A percentile compares a stretch with the other conserved stretches of the same genome.
phyloP scores from a whole-genome alignment of 805 yeast species.

The Candida glaebosa region DNA sequence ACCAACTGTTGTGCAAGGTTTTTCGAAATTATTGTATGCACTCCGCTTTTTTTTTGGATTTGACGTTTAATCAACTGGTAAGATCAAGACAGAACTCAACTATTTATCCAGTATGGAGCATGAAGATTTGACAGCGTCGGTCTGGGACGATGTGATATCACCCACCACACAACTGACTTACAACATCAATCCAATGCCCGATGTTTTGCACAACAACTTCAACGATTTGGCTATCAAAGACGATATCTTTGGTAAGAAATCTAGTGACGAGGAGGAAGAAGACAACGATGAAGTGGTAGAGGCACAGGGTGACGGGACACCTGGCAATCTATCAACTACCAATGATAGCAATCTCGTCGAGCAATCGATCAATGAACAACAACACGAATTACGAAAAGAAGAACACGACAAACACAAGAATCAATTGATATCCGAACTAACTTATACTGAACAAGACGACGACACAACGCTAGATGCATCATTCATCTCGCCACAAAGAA shows the following conservation, averaged over 20 bases:
- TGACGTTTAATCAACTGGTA: neutral
- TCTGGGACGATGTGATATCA: conserved; percentile 59
- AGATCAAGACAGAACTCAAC: neutral
- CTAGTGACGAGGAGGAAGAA: conserved; percentile 8
- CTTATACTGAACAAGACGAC: conserved; percentile 28
- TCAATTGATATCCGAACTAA: conserved; percentile 41
- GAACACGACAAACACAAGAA: conserved; percentile 27
- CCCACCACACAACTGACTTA: conserved; percentile 23
- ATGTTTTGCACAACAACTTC: conserved; percentile 17
- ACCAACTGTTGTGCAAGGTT: too few relatives aligned
- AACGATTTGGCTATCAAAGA: conserved; percentile 16
- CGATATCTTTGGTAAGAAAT: conserved; percentile 3
- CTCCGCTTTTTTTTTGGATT: neutral
- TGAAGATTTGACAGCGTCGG: conserved; percentile 52
- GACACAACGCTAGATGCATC: conserved; percentile 33
- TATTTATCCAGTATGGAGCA: conserved; percentile 30
- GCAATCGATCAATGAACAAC: conserved; percentile 18
- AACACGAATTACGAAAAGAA: conserved; percentile 31
- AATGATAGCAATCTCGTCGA: neutral
- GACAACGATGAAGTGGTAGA: conserved; percentile 15
- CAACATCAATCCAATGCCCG: conserved; percentile 12
- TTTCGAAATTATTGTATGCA: too few relatives aligned
- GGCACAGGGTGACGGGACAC: conserved; percentile 6
- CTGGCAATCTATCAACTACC: neutral
- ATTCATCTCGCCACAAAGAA: conserved; percentile 21